Base-by-base conservation (phyloP, 257 asterid species). In the Gynochthodes officinalis region DNA sequence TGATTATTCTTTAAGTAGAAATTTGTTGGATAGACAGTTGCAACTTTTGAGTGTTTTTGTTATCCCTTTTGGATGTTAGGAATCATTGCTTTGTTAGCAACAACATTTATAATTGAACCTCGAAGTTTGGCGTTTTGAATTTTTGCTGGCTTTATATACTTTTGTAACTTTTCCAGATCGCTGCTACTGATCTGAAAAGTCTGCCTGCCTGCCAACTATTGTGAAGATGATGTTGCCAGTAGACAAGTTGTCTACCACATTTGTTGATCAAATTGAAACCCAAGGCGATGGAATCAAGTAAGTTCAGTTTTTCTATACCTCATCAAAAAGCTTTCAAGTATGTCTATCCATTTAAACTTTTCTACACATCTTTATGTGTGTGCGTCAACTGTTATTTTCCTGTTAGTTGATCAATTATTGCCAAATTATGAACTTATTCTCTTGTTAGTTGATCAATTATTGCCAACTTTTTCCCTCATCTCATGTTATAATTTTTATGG, bases 181-280 rank as follows among this genome's bases (percentile, higher is more conserved):
- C 14, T 13, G 7, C 7, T 21, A 16, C 27, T 44, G 16, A 44
- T 19, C 43, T 71, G 14, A 55, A 35, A 8, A 12, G 15, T 46
- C 23, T 54, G n/a, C n/a, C n/a, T n/a, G n/a, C 14, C 7, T 42
- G 53, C 72, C 75, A 40, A 52, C 35, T 70, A 21, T 75, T 40
- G 67, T 68, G 69, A 82, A 71, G 65, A 65, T 80, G 69, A 71
- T 74, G 7, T 67, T 88, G 76, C 96, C 96, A 9, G 49, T 63
- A 68, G 90, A 88, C 63, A 92, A 86, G 75, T 64, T 92, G 75
- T 83, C 87, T 16, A 67, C 71, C 49, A 75, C 49, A 19, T 70
- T 54, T 15, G 69, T 72, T 59, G 58, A 75, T 39, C 78, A 69
- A 53, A 78, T 77, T 46, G 76, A 78, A 39, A 27, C 63, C 14